Evolutionary conservation across 106 monocot genomes (phyloP).

Genomic region (Gastrodia elata): DNA sequence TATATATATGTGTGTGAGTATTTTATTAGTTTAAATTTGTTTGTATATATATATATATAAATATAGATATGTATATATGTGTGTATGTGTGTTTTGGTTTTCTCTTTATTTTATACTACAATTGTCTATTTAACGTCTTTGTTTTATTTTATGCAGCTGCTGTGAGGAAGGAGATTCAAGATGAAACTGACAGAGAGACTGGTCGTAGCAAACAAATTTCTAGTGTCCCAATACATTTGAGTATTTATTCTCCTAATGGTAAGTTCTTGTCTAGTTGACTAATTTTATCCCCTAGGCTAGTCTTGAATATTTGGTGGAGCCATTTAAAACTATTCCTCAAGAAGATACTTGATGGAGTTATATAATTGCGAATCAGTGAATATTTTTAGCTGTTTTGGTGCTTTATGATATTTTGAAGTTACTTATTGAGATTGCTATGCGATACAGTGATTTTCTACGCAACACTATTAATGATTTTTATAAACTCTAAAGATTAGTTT

Average conservation of each 20-base stretch:
- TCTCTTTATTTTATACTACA: too few relatives aligned
- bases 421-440: neutral
- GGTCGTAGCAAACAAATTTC: conserved; percentile 72
- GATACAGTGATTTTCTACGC: neutral
- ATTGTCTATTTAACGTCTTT: neutral
- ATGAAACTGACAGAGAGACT: conserved; percentile 92
- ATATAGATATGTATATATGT: too few relatives aligned
- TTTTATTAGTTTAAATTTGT: too few relatives aligned
- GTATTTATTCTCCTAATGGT: conserved; percentile 89
- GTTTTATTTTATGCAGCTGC: conserved; percentile 33
- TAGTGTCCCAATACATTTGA: conserved; percentile 78
- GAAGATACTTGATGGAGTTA: neutral
- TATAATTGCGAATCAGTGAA: neutral
- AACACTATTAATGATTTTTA: neutral
- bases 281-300: neutral
- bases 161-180: conserved; percentile 87
- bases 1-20: too few relatives aligned
- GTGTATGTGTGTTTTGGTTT: too few relatives aligned
- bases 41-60: too few relatives aligned
- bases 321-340: neutral
- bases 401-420: neutral
- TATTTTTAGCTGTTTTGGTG: neutral
- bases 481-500: neutral
- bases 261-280: conserved; percentile 8
- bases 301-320: neutral